Conservation (phyloP, 306 rosid genomes). For the Sophora flavescens region DNA sequence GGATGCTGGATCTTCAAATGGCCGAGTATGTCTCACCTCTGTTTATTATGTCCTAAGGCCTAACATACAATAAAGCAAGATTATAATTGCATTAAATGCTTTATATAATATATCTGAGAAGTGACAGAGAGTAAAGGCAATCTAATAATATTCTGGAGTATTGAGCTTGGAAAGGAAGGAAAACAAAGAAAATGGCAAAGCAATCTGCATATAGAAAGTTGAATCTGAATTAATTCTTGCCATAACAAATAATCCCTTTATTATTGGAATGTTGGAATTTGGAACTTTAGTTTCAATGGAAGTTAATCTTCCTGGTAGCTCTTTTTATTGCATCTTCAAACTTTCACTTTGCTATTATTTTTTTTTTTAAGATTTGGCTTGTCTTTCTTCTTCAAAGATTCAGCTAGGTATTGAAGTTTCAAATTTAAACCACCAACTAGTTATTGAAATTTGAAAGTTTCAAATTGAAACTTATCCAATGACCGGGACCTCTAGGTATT, state of each 20-base stretch:
- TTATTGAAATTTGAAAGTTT: too few relatives aligned
- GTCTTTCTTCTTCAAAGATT: too few relatives aligned
- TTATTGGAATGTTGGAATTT: neutral
- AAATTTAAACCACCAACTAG: too few relatives aligned
- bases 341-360: too few relatives aligned
- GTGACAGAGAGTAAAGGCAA: conserved; percentile 8
- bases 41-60: conserved; percentile 9
- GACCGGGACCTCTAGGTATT: too few relatives aligned
- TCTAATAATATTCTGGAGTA: neutral
- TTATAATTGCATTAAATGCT: conserved; percentile 18
- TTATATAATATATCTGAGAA: neutral
- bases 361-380: too few relatives aligned
- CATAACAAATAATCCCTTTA: neutral
- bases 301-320: neutral
- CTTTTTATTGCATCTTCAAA: too few relatives aligned
- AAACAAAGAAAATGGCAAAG: conserved; percentile 5
- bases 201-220: neutral
- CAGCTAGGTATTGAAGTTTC: too few relatives aligned
- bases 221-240: neutral
- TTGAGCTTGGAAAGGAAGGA: neutral
- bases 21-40: conserved; percentile 62
- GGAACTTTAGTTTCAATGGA: neutral
- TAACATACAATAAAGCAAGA: conserved; percentile 30
- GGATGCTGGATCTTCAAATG: conserved; percentile 43
- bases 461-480: too few relatives aligned